Conservation (phyloP, 331 rosid genomes). For the Cucumis variabilis region DNA sequence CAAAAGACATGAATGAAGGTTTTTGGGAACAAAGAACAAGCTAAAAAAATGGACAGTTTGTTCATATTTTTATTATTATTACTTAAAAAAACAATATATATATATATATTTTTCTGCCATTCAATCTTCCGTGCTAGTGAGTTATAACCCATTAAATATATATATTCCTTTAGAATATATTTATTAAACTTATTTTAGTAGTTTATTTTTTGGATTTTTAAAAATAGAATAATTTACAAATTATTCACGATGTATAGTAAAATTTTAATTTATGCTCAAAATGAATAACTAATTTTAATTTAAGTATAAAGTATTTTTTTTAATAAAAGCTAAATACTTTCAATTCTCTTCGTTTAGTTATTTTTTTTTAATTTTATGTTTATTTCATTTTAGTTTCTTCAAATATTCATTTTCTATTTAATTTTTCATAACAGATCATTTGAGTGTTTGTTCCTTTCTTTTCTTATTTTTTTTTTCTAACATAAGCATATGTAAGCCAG, state of each 20-base stretch:
- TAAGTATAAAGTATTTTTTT: too few relatives aligned
- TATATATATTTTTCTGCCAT: not conserved
- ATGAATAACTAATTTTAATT: too few relatives aligned
- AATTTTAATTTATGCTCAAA: too few relatives aligned
- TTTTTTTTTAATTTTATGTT: not conserved
- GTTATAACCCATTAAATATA: not conserved
- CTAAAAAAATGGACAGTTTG: not conserved
- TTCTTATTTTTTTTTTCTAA: not conserved
- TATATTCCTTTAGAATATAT: not conserved
- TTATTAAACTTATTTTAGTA: not conserved
- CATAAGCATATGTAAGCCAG: not conserved
- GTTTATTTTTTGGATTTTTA: too few relatives aligned
- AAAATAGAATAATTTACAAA: too few relatives aligned
- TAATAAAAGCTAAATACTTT: too few relatives aligned
- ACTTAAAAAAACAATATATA: too few relatives aligned
- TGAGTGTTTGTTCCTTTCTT: not conserved
- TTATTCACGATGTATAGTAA: too few relatives aligned
- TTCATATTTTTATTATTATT: too few relatives aligned
- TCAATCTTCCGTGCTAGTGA: not conserved
- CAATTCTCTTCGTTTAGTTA: too few relatives aligned
- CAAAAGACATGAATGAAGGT: constrained; percentile 2
- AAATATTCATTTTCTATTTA: not conserved
- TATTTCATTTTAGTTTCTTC: not conserved
- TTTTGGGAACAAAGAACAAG: not conserved
- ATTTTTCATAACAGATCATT: not conserved